phyloP scores from a whole-genome alignment of 2,329 filamentous ascomycete genomes.

The Cercospora zeina region DNA sequence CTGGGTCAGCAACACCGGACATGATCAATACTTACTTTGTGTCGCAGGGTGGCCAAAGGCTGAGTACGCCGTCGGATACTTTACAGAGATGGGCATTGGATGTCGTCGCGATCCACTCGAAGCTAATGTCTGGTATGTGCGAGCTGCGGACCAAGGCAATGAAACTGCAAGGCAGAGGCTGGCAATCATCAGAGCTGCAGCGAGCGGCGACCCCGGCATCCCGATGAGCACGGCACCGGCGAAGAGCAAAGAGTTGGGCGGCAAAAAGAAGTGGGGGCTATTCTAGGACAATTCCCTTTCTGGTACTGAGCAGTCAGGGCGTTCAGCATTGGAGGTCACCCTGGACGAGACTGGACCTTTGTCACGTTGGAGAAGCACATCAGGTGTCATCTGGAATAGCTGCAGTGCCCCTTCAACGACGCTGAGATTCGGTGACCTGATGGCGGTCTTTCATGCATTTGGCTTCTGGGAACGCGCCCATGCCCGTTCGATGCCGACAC shows the following conservation, averaged over 20 bases:
- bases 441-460: background rate
- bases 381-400: background rate
- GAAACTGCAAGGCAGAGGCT: slow-evolving; percentile 85
- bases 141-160: slow-evolving; percentile 87
- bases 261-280: slow-evolving; percentile 17
- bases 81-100: slow-evolving; percentile 97
- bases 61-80: slow-evolving; percentile 95
- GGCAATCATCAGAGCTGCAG: slow-evolving; percentile 80
- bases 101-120: slow-evolving; percentile 92
- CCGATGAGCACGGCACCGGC: slow-evolving; percentile 41
- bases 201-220: slow-evolving; percentile 56
- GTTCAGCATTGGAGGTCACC: background rate
- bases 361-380: background rate
- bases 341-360: background rate
- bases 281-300: slow-evolving; percentile 9
- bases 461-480: background rate
- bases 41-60: slow-evolving; percentile 63
- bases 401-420: background rate
- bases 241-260: slow-evolving; percentile 36
- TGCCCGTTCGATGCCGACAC: background rate
- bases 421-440: background rate
- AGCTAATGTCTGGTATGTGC: slow-evolving; percentile 98
- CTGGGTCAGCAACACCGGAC: slow-evolving; percentile 11
- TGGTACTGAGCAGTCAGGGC: background rate
- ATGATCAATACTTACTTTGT: slow-evolving; percentile 19